phyloP scores from a whole-genome alignment of 2,329 filamentous ascomycete species.

The Phyllosticta citribraziliensis region DNA sequence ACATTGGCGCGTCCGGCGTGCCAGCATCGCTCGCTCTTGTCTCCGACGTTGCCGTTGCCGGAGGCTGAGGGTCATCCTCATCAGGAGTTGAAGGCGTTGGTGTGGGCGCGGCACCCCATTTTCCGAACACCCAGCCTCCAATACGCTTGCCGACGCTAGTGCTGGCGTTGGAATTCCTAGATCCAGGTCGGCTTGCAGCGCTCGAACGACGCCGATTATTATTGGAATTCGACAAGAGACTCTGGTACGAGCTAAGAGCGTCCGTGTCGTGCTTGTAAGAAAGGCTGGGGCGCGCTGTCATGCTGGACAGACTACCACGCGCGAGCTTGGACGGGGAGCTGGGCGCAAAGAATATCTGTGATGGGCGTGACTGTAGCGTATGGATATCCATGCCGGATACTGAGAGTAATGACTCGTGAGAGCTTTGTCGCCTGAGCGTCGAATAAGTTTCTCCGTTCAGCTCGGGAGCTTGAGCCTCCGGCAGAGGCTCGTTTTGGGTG shows the following conservation, averaged over 20 bases:
- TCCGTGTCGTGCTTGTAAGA: conserved; percentile 36
- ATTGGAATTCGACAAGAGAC: conserved; percentile 25
- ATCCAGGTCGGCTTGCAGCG: background rate
- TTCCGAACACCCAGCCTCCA: conserved; percentile 56
- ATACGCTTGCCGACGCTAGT: conserved; percentile 37
- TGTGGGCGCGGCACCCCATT: conserved; percentile 47
- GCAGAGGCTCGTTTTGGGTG: conserved; percentile 16
- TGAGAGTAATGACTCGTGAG: conserved; percentile 84
- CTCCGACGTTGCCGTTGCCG: conserved; percentile 16
- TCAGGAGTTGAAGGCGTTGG: conserved; percentile 7
- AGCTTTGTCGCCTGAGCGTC: conserved; percentile 44
- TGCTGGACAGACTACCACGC: conserved; percentile 26
- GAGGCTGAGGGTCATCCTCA: conserved; percentile 4
- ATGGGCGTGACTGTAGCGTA: conserved; percentile 64
- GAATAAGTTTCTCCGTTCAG: conserved; percentile 13
- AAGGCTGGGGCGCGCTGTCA: conserved; percentile 25
- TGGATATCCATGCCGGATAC: conserved; percentile 84
- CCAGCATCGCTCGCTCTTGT: conserved; percentile 11
- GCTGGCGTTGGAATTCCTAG: background rate
- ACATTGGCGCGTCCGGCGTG: conserved; percentile 1
- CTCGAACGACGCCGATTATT: background rate
- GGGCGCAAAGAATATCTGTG: conserved; percentile 54
- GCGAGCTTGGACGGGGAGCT: conserved; percentile 22
- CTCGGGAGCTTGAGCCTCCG: conserved; percentile 6
- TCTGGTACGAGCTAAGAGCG: conserved; percentile 45